phyloP scores from a whole-genome alignment of 257 asterid species.

The Thymus quinquecostatus region DNA sequence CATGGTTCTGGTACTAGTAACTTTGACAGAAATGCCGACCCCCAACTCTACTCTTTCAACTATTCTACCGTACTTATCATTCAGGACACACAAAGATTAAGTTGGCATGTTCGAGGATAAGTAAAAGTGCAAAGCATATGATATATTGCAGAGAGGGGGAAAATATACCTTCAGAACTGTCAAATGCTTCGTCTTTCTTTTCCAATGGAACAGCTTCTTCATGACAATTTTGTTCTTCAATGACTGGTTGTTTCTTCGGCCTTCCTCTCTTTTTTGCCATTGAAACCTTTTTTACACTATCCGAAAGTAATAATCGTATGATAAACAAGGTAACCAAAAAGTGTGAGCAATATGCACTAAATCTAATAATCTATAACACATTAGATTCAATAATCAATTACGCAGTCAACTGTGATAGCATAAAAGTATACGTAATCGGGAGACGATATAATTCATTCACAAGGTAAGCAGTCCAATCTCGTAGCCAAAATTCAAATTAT shows the following conservation, averaged over 20 bases:
- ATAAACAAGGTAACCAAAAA: background rate
- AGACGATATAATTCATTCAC: background rate
- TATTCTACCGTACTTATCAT: background rate
- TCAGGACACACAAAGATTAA: background rate
- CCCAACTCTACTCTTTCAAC: background rate
- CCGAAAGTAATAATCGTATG: constrained; percentile 14
- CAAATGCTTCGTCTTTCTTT: constrained; percentile 33
- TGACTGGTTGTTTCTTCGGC: constrained; percentile 26
- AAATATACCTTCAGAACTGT: constrained; percentile 44
- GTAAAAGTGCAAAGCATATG: background rate
- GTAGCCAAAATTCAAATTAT: background rate
- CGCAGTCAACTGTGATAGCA: constrained; percentile 1
- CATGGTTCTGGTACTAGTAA: background rate
- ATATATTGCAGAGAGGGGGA: background rate
- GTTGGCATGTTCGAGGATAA: constrained; percentile 11
- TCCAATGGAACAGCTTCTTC: constrained; percentile 28
- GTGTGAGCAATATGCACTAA: background rate
- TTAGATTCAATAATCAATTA: background rate
- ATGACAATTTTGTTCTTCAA: constrained; percentile 6
- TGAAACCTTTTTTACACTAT: constrained; percentile 25
- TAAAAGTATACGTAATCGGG: background rate
- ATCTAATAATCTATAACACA: constrained; percentile 6
- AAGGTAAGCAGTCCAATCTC: too few species aligned
- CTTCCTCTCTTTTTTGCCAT: constrained; percentile 46
- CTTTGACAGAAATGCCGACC: background rate